Percentiles rank a stretch among this genome's conserved stretches.
Conservation (phyloP, 176 grass and related monocot genomes). For the Urochloa ruziziensis region DNA sequence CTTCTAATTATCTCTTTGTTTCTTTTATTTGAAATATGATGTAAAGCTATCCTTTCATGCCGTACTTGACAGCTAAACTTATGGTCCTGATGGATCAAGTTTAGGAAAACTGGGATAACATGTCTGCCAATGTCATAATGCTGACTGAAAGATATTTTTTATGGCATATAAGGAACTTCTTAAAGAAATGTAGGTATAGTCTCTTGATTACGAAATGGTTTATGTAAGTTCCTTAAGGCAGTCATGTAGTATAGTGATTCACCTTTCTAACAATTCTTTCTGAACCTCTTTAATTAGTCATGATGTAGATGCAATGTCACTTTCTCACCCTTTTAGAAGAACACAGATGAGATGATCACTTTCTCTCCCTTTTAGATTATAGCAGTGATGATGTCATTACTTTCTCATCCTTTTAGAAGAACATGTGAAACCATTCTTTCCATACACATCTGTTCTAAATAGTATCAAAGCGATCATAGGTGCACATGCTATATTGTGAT, state of each 20-base stretch:
- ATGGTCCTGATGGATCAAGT: background rate
- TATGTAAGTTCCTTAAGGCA: background rate
- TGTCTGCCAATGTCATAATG: background rate
- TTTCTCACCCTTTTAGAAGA: slow-evolving; percentile 14
- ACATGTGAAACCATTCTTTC: background rate
- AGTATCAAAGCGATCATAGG: background rate
- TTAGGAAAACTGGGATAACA: background rate
- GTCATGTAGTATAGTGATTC: background rate
- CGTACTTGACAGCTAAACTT: background rate
- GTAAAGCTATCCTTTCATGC: background rate
- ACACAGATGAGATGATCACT: background rate
- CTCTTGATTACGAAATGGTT: background rate
- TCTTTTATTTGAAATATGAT: background rate
- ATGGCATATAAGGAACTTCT: background rate
- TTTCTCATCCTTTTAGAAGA: slow-evolving; percentile 5
- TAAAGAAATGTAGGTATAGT: background rate
- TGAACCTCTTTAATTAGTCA: background rate
- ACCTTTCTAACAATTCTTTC: background rate
- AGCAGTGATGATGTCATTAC: background rate
- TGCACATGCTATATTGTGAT: slow-evolving; percentile 2
- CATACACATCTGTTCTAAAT: background rate
- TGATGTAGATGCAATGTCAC: background rate
- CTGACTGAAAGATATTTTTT: background rate
- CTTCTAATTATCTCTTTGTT: background rate
- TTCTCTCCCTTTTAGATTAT: slow-evolving; percentile 7